phyloP scores from a whole-genome alignment of 2,329 filamentous ascomycete genomes.

The Lachnellula subtilissima region DNA sequence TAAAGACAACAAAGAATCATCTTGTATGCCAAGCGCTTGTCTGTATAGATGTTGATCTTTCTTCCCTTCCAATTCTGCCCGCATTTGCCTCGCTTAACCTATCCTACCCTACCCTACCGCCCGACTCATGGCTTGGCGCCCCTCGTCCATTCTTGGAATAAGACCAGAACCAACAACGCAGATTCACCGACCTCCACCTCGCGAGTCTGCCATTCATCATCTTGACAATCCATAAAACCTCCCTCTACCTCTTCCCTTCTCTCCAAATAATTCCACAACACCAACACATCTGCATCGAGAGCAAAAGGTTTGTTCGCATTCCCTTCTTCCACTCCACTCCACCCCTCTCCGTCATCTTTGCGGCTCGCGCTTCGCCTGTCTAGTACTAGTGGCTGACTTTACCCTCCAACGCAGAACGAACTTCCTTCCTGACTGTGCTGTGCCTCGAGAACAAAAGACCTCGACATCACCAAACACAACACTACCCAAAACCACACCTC shows the following conservation, averaged over 20 bases:
- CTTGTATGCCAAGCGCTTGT: no score
- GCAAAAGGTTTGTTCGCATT: background rate
- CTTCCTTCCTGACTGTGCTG: slow-evolving; percentile 21
- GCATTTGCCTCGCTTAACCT: no score
- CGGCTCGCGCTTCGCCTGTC: slow-evolving; percentile 13
- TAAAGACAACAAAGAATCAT: no score
- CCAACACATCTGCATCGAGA: background rate
- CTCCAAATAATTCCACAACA: background rate
- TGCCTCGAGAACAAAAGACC: slow-evolving; percentile 21
- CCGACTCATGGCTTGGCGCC: no score
- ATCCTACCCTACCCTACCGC: no score
- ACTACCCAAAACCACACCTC: slow-evolving; percentile 16
- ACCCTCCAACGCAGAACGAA: slow-evolving; percentile 13
- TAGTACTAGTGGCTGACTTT: slow-evolving; percentile 25
- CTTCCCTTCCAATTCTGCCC: no score
- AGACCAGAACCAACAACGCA: no score
- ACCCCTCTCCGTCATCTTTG: slow-evolving; percentile 16
- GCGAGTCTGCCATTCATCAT: no score
- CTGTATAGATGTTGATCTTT: no score
- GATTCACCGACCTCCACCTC: no score
- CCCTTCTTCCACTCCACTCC: slow-evolving; percentile 5
- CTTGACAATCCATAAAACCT: background rate
- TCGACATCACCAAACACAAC: slow-evolving; percentile 5
- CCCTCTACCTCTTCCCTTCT: background rate
- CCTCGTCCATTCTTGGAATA: no score